Evolutionary conservation across 2,329 filamentous ascomycete species (phyloP), one percentile per base, ranked within the genome.

Genomic region (Fusarium sororula): DNA sequence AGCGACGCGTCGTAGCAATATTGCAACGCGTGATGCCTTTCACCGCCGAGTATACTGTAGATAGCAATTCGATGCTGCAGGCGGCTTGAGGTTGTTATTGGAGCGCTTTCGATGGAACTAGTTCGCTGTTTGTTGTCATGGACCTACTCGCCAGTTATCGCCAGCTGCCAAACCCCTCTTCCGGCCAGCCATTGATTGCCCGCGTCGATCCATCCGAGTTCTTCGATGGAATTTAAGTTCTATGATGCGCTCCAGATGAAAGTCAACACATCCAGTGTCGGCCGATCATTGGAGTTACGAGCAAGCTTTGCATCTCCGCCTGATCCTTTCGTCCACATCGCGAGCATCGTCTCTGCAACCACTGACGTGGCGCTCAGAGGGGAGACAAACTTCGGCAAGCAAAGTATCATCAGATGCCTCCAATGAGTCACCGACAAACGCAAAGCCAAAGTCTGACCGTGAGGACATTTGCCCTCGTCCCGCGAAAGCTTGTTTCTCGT

Each of bases 31-130:
- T 7, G 22, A 7, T 18, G 6, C 22, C 17, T 18, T 0, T 51
- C 1, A 32, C 30, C 17, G 15, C 8, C 1, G 3, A 24, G 5
- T 1, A 20, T 24, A 14, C 11, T 24, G 15, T 10, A 14, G 6
- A 24, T 20, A 1, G 8, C 2, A 20, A 11, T 18, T 20, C 14
- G 12, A 24, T 35, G 28, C 6, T 7, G 11, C 6, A 17, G 15
- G 30, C 6, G 22, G 48, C 22, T 13, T 8, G 48, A 32, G 15
- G 28, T 32, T 17, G 22, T 18, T n/a, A 5, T 4, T 10, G 22
- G 1, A 14, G 28, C 24, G 28, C 11, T 24, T 51, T 3, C 18
- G 22, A 35, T 24, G 22, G 28, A 8, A 51, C 6, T 30, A 6
- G 48, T 24, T 12, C 18, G 30, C 10, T n/a, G 22, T 32, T 28